Percentiles rank a stretch among this genome's conserved stretches.
Conservation (phyloP, 306 rosid species). For the Trifolium repens region DNA sequence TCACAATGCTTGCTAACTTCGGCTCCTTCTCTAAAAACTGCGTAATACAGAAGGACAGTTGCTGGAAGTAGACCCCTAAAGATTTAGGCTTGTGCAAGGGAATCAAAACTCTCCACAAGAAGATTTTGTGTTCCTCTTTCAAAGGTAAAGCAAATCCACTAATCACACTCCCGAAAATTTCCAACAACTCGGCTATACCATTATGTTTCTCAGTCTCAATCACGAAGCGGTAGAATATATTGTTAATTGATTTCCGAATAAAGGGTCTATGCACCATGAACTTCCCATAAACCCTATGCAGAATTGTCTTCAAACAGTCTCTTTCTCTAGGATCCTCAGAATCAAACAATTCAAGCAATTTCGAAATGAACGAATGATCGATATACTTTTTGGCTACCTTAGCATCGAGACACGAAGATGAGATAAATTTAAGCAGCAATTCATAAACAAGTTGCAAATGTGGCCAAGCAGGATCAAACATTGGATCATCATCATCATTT, state of each 20-base stretch:
- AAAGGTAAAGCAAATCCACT: conserved; percentile 56
- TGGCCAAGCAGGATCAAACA: conserved; percentile 57
- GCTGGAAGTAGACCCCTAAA: conserved; percentile 50
- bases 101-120: conserved; percentile 57
- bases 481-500: conserved; percentile 51
- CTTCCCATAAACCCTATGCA: conserved; percentile 58
- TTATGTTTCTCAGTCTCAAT: conserved; percentile 51
- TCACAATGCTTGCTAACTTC: conserved; percentile 49
- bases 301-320: conserved; percentile 53
- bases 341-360: conserved; percentile 50
- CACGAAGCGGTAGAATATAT: conserved; percentile 50
- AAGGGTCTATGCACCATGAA: conserved; percentile 60
- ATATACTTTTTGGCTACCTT: conserved; percentile 54
- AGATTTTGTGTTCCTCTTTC: conserved; percentile 57
- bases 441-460: conserved; percentile 58
- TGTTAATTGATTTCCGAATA: conserved; percentile 50
- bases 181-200: conserved; percentile 56
- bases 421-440: conserved; percentile 48
- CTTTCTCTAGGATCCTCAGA: conserved; percentile 59
- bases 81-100: conserved; percentile 63
- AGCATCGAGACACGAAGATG: conserved; percentile 48
- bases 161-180: conserved; percentile 55
- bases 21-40: conserved; percentile 58
- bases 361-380: conserved; percentile 50
- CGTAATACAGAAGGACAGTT: conserved; percentile 47